Conservation (phyloP, 768 basidiomycete species). For the Tephrocybe sp. region DNA sequence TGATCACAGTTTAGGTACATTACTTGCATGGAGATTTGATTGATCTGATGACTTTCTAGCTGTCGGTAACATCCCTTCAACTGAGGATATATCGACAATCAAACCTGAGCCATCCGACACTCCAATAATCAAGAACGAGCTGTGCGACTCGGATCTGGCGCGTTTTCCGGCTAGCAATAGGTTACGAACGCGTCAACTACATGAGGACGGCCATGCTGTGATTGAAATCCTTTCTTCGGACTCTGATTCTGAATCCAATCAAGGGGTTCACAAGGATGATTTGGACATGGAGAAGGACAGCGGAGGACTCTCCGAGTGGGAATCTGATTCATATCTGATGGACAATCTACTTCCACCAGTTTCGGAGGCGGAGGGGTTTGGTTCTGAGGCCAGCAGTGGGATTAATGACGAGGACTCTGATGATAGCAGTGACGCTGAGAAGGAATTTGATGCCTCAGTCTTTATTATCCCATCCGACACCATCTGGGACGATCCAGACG, state of each 20-base stretch:
- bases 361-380: neutral
- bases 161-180: too few relatives aligned
- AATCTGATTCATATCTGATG: neutral
- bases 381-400: neutral
- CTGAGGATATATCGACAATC: neutral
- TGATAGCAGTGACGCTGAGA: neutral
- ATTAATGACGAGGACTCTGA: neutral
- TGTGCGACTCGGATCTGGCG: too few relatives aligned
- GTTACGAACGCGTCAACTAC: too few relatives aligned
- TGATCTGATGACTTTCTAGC: neutral
- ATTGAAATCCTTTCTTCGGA: too few relatives aligned
- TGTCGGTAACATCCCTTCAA: neutral
- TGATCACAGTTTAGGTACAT: neutral
- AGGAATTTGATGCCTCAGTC: neutral
- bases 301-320: too few relatives aligned
- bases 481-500: neutral
- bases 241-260: too few relatives aligned
- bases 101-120: neutral
- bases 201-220: too few relatives aligned
- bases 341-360: neutral
- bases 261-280: neutral
- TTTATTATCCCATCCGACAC: neutral
- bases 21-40: neutral
- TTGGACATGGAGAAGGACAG: too few relatives aligned
- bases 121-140: too few relatives aligned